A percentile compares a stretch with the other conserved stretches of the same genome.
Conservation (phyloP, 2,329 filamentous ascomycete species). For the Geosmithia morbida region DNA sequence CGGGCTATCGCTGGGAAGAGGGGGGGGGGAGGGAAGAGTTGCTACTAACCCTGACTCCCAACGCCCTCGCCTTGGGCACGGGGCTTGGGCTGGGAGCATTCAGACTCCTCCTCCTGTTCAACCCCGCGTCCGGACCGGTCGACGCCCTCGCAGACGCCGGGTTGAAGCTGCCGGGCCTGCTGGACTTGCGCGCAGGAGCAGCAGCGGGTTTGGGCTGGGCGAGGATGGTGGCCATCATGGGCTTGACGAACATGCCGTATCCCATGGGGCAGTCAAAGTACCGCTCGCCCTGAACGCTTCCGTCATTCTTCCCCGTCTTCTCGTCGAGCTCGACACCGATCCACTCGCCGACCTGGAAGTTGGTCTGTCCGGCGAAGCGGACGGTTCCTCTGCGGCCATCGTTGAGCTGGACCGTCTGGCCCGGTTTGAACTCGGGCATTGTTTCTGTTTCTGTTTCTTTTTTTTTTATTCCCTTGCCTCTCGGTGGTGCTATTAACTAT, state of each 20-base stretch:
- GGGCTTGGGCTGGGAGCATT: conserved; percentile 63
- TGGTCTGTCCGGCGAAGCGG: conserved; percentile 67
- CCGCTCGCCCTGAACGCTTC: conserved; percentile 70
- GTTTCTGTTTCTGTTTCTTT: conserved; percentile 6
- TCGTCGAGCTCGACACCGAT: conserved; percentile 80
- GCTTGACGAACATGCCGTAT: conserved; percentile 72
- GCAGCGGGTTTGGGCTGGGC: conserved; percentile 26
- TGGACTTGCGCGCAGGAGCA: conserved; percentile 22
- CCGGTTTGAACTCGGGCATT: conserved; percentile 45
- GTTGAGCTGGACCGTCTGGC: conserved; percentile 64
- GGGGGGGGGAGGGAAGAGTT: not conserved
- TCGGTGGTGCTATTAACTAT: not conserved
- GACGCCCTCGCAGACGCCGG: conserved; percentile 22
- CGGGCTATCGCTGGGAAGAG: not conserved
- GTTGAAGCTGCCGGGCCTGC: conserved; percentile 23
- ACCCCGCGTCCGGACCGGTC: conserved; percentile 33
- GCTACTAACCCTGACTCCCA: conserved; percentile 41
- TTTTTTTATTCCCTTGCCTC: not conserved
- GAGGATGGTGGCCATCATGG: conserved; percentile 49
- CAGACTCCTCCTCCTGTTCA: conserved; percentile 51
- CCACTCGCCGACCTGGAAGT: conserved; percentile 75
- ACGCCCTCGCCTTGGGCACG: conserved; percentile 40
- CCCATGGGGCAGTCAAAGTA: conserved; percentile 79
- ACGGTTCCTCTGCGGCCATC: conserved; percentile 66
- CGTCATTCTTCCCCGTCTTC: conserved; percentile 82